A percentile compares a stretch with the other conserved stretches of the same genome.
phyloP scores from a whole-genome alignment of 306 rosid species.

The Dryas octopetala region DNA sequence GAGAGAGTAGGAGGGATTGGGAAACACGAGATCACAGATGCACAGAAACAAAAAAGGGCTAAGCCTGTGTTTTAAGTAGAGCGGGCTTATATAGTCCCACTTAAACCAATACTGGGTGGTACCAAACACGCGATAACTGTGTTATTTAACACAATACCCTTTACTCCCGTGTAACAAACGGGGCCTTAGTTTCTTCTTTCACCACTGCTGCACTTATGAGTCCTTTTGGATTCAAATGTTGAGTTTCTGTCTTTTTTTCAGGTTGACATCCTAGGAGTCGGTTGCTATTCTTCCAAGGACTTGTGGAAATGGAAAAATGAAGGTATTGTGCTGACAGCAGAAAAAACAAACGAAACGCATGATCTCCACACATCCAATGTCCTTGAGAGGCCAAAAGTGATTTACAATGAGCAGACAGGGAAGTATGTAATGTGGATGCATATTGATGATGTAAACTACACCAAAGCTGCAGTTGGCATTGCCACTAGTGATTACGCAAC shows the following conservation, averaged over 20 bases:
- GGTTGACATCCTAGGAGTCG: conserved; percentile 97
- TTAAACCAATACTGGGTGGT: too few relatives aligned
- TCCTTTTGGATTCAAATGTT: neutral
- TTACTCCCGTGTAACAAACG: too few relatives aligned
- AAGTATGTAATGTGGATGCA: conserved; percentile 99
- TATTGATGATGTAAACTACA: conserved; percentile 87
- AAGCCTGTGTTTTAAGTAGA: too few relatives aligned
- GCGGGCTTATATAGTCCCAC: too few relatives aligned
- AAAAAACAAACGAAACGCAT: conserved; percentile 78
- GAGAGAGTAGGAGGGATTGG: too few relatives aligned
- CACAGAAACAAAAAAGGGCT: too few relatives aligned
- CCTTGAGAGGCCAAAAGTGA: conserved; percentile 93
- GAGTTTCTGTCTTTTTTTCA: conserved; percentile 15
- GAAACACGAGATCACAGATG: too few relatives aligned
- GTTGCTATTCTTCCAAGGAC: conserved; percentile 97
- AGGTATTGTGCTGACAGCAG: conserved; percentile 85
- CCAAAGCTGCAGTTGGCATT: conserved; percentile 84
- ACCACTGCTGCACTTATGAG: neutral
- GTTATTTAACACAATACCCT: too few relatives aligned
- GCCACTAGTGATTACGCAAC: conserved; percentile 80
- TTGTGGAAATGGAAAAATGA: conserved; percentile 95
- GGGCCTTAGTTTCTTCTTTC: neutral
- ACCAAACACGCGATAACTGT: too few relatives aligned
- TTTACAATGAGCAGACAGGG: conserved; percentile 75
- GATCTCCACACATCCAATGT: conserved; percentile 90